phyloP scores from a whole-genome alignment of 2,329 filamentous ascomycete species.

The Raffaelea deltoideospora region DNA sequence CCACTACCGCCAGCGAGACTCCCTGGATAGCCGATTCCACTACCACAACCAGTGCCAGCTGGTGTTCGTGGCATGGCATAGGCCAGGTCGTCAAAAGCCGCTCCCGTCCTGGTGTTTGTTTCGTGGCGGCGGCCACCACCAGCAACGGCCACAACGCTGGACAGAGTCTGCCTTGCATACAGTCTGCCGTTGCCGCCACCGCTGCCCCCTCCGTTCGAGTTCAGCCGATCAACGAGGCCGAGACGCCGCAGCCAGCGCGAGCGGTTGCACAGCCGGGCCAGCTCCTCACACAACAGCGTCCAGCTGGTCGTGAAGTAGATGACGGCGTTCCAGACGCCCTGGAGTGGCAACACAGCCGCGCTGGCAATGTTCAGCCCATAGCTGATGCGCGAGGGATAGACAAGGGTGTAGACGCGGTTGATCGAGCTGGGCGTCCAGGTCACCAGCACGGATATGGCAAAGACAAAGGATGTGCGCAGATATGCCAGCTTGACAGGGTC shows the following conservation, averaged over 20 bases:
- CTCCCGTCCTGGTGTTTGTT: too few relatives aligned
- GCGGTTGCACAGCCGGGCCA: background rate
- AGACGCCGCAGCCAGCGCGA: conserved; percentile 6
- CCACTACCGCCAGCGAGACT: too few relatives aligned
- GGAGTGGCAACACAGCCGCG: conserved; percentile 58
- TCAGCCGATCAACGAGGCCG: too few relatives aligned
- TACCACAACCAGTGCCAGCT: too few relatives aligned
- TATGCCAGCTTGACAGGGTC: conserved; percentile 47
- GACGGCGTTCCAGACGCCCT: conserved; percentile 67
- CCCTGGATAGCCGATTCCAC: too few relatives aligned
- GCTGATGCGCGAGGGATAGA: conserved; percentile 33
- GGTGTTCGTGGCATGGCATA: too few relatives aligned
- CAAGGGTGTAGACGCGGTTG: conserved; percentile 58
- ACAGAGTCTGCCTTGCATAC: too few relatives aligned
- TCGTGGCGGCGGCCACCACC: background rate
- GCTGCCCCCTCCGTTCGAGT: background rate
- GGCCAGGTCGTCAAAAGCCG: too few relatives aligned
- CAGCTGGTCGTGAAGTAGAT: conserved; percentile 59
- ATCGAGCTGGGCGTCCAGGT: conserved; percentile 54
- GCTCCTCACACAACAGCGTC: conserved; percentile 18
- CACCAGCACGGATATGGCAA: conserved; percentile 43
- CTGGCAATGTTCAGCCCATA: conserved; percentile 56
- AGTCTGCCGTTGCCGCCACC: background rate
- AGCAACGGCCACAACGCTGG: background rate
- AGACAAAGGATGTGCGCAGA: conserved; percentile 44